phyloP scores from a whole-genome alignment of 1,284 basidiomycete genomes.

The Fomes fomentarius region DNA sequence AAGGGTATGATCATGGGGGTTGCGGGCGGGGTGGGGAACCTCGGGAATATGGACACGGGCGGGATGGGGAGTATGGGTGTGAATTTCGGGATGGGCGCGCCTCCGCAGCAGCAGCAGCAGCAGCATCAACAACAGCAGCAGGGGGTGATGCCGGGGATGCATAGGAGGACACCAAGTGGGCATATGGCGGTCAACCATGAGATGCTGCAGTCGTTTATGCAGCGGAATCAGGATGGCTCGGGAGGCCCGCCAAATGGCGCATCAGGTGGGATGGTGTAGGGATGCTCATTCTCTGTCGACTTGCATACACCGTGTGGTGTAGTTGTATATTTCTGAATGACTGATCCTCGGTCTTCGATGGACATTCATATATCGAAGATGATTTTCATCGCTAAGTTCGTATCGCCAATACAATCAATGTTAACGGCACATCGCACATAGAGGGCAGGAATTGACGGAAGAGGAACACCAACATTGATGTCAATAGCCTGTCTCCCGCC shows the following conservation, averaged over 20 bases:
- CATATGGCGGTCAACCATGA: conserved; percentile 43
- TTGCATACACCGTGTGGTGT: neutral
- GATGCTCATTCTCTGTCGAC: neutral
- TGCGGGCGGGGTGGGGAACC: no score
- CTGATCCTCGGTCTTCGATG: no score
- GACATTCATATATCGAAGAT: no score
- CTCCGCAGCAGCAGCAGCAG: conserved; percentile 6
- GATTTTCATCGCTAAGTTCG: no score
- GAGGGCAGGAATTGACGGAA: no score
- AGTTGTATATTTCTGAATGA: neutral
- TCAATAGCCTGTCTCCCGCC: no score
- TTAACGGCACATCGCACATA: no score
- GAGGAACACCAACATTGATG: no score
- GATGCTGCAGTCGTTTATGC: conserved; percentile 67
- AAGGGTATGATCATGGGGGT: neutral
- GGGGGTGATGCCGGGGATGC: conserved; percentile 26
- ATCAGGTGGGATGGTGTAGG: conserved; percentile 17
- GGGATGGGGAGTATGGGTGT: conserved; percentile 10
- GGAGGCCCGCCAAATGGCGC: no score
- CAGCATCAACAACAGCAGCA: conserved; percentile 9
- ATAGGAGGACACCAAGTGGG: conserved; percentile 30
- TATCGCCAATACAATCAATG: no score
- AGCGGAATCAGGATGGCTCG: conserved; percentile 41
- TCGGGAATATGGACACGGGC: conserved; percentile 6
- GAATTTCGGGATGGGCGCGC: conserved; percentile 19